Percentiles rank a stretch among this genome's conserved stretches.
These are phyloP conservation scores for Colletotrichum tropicale DNA, from an alignment of 2,329 filamentous ascomycete species.

Conservation along the genomic window DNA sequence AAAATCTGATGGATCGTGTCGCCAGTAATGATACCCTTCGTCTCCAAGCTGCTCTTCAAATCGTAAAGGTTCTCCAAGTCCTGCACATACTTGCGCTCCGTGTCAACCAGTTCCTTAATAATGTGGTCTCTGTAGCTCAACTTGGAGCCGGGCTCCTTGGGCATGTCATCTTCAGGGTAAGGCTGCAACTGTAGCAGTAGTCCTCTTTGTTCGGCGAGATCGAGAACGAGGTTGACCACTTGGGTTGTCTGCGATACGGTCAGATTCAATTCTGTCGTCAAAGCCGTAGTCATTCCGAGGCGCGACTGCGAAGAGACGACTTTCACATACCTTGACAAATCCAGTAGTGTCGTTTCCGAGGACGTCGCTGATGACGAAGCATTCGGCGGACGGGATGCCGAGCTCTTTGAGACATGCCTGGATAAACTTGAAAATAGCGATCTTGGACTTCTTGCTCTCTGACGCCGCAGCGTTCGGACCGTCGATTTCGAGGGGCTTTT, in stretches of 20 bases:
- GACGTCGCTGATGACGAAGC: conserved; percentile 90
- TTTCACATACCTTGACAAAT: conserved; percentile 82
- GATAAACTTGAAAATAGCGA: conserved; percentile 90
- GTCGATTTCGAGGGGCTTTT: conserved; percentile 70
- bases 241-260: conserved; percentile 69
- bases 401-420: conserved; percentile 87
- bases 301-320: not conserved
- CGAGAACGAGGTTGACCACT: conserved; percentile 90
- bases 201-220: conserved; percentile 80
- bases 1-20: conserved; percentile 95
- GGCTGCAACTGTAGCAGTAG: conserved; percentile 69
- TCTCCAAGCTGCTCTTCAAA: conserved; percentile 87
- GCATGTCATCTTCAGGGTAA: conserved; percentile 58
- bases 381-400: conserved; percentile 78
- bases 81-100: conserved; percentile 96
- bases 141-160: conserved; percentile 64
- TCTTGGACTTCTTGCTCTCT: conserved; percentile 81
- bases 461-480: conserved; percentile 56
- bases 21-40: conserved; percentile 85
- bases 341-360: conserved; percentile 95
- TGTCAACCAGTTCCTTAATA: conserved; percentile 89
- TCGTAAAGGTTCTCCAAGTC: conserved; percentile 94
- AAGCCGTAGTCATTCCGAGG: not conserved
- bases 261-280: not conserved
- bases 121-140: conserved; percentile 84